A percentile compares a stretch with the other conserved stretches of the same genome.
Conservation (phyloP, 352 stramenopile species). For the Thalassiosira exigua region DNA sequence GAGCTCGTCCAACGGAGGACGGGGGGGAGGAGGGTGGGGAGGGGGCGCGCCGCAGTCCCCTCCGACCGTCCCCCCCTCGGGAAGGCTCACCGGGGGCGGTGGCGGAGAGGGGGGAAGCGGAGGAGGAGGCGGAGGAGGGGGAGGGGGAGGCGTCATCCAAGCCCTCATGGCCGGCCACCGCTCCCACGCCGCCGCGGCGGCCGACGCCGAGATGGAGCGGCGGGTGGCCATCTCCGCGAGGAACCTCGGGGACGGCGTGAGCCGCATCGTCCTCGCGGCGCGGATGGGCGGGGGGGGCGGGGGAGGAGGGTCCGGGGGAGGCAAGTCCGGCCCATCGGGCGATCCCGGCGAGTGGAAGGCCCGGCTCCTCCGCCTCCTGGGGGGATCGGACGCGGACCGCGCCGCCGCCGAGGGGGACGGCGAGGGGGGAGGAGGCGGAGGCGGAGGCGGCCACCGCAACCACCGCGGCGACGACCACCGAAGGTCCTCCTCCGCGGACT, state of each 20-base stretch:
- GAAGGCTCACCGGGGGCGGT: neutral
- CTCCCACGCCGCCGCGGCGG: conserved; percentile 26
- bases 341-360: conserved; percentile 67
- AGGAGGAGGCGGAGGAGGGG: conserved; percentile 2
- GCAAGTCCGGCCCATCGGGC: neutral
- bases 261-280: conserved; percentile 80
- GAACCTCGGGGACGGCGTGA: conserved; percentile 79
- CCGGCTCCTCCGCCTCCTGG: conserved; percentile 66
- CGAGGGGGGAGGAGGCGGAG: neutral
- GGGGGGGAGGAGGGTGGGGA: too few species aligned
- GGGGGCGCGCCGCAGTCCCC: neutral
- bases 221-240: conserved; percentile 68
- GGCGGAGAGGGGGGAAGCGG: neutral
- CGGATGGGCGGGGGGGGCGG: conserved; percentile 39
- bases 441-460: neutral
- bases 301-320: neutral
- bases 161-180: conserved; percentile 55
- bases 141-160: conserved; percentile 51
- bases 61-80: too few species aligned
- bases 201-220: conserved; percentile 80
- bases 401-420: neutral
- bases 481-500: neutral
- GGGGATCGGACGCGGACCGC: conserved; percentile 38
- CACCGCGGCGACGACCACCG: neutral
- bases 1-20: too few species aligned